phyloP scores from a whole-genome alignment of 805 yeast species.

The Hyphopichia homilentoma region DNA sequence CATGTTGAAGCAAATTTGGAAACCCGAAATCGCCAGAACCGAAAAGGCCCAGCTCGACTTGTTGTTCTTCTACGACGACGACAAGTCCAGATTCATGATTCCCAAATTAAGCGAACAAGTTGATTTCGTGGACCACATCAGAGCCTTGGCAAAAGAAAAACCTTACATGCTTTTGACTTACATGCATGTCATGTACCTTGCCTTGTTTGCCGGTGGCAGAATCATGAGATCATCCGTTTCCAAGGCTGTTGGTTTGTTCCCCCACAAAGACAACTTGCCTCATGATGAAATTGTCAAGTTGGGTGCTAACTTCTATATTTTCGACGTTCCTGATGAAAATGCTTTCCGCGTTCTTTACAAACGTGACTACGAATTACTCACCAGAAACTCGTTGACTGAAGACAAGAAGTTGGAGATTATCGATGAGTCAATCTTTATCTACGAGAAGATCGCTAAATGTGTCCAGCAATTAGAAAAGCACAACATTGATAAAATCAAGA shows the following conservation, averaged over 20 bases:
- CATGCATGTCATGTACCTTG: constrained; percentile 81
- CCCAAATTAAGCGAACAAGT: constrained; percentile 64
- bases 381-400: constrained; percentile 69
- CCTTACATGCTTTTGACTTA: constrained; percentile 76
- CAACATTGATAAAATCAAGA: constrained; percentile 55
- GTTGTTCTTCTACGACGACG: constrained; percentile 60
- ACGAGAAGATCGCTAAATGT: constrained; percentile 56
- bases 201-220: constrained; percentile 83
- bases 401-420: constrained; percentile 66
- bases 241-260: constrained; percentile 69
- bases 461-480: constrained; percentile 65
- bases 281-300: constrained; percentile 55
- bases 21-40: constrained; percentile 65
- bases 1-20: constrained; percentile 59
- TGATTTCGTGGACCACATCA: constrained; percentile 59
- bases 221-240: constrained; percentile 64
- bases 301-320: constrained; percentile 71
- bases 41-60: constrained; percentile 58
- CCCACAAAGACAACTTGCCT: constrained; percentile 64
- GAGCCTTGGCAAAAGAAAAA: constrained; percentile 48
- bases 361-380: constrained; percentile 71
- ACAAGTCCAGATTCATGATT: constrained; percentile 47
- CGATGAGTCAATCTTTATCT: constrained; percentile 63
- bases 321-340: constrained; percentile 66
- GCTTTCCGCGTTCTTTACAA: constrained; percentile 63